phyloP scores from a whole-genome alignment of 345 rosid genomes.

The Melaleuca quinquenervia region DNA sequence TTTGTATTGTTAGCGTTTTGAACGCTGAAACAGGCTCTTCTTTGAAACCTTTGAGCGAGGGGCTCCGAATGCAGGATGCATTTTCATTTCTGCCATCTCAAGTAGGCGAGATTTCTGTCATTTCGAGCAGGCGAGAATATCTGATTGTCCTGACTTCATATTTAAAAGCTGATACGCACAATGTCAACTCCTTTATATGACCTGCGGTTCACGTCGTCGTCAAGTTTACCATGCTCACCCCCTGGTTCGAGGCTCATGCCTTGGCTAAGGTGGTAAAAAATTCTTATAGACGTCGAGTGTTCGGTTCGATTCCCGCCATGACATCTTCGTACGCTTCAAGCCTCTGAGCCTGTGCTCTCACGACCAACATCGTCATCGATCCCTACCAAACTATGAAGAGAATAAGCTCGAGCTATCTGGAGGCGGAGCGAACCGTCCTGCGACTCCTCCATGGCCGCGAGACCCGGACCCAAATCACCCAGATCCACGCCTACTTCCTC shows the following conservation, averaged over 20 bases:
- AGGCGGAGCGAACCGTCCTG: constrained; percentile 9
- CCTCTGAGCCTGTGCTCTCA: not conserved
- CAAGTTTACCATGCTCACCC: not conserved
- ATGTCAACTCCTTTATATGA: not conserved
- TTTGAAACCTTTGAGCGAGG: not conserved
- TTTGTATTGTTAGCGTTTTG: not conserved
- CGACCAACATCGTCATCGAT: not conserved
- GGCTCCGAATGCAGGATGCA: not conserved
- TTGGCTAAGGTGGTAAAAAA: not conserved
- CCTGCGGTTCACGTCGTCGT: not conserved
- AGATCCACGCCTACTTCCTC: constrained; percentile 10
- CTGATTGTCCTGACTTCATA: not conserved
- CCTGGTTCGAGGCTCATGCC: not conserved
- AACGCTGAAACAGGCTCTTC: not conserved
- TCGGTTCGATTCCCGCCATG: not conserved
- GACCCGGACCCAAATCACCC: not conserved
- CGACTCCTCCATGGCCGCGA: constrained; percentile 6
- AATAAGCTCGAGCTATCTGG: not conserved
- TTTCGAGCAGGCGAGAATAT: not conserved
- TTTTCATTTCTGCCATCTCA: not conserved
- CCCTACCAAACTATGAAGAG: not conserved
- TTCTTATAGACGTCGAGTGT: not conserved
- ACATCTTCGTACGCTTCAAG: not conserved
- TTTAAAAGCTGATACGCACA: not conserved
- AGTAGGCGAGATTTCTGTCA: not conserved